Percentiles rank a stretch among this genome's conserved stretches.
Conservation (phyloP, 257 asterid genomes). For the Thymus quinquecostatus region DNA sequence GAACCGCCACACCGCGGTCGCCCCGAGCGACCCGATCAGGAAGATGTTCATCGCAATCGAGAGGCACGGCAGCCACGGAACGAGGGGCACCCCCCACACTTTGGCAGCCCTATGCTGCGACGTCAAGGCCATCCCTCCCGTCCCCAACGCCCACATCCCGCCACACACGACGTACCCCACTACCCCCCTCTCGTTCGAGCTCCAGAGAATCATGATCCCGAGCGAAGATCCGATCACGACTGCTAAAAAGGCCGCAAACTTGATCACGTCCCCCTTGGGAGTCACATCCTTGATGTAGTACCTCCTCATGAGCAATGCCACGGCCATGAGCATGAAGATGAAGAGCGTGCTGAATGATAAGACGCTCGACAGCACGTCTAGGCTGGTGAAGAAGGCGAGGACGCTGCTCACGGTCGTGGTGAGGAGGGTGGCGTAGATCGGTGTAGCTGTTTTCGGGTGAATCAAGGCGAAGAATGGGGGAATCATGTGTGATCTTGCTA, state of each 20-base stretch:
- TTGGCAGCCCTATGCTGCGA: conserved; percentile 67
- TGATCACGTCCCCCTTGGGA: conserved; percentile 45
- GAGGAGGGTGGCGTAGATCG: conserved; percentile 79
- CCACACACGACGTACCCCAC: conserved; percentile 48
- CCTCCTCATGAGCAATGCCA: conserved; percentile 83
- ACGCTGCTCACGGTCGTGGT: conserved; percentile 71
- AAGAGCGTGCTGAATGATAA: conserved; percentile 84
- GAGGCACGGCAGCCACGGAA: conserved; percentile 87
- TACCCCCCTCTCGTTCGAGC: conserved; percentile 44
- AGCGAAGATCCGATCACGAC: conserved; percentile 63
- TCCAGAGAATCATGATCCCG: conserved; percentile 64
- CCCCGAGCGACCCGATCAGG: conserved; percentile 85
- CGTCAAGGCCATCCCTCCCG: conserved; percentile 70
- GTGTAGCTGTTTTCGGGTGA: conserved; percentile 88
- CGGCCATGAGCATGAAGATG: conserved; percentile 98
- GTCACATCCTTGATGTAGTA: conserved; percentile 75
- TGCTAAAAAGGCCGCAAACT: conserved; percentile 48
- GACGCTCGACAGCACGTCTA: conserved; percentile 84
- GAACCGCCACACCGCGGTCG: conserved; percentile 70
- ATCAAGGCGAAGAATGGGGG: conserved; percentile 88
- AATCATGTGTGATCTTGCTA: conserved; percentile 90
- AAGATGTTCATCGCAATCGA: conserved; percentile 76
- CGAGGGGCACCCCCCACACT: conserved; percentile 97
- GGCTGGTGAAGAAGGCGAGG: conserved; percentile 79
- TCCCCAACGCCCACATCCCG: conserved; percentile 63